Evolutionary conservation across 75 land plant genomes (phyloP).

Genomic region (Pseudotsuga menziesii): DNA sequence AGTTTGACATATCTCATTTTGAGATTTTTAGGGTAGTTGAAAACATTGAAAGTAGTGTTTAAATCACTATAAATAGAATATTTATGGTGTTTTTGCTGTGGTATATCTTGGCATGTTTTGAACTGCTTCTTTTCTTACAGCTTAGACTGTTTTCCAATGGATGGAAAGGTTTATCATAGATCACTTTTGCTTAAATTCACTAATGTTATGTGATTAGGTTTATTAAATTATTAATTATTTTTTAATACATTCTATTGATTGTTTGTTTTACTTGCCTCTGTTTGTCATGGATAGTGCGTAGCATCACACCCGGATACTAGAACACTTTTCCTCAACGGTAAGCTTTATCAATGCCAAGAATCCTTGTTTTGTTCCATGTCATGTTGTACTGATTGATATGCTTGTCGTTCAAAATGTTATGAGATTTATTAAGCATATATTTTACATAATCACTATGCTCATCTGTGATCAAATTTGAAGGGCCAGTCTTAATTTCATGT

Average conservation of each 20-base stretch:
- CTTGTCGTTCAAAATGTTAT: neutral
- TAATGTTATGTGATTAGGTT: neutral
- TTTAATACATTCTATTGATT: neutral
- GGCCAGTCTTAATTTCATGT: no score
- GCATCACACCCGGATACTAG: slow-evolving; percentile 97
- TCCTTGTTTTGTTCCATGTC: neutral
- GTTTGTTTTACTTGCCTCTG: slow-evolving; percentile 5
- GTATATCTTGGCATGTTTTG: neutral
- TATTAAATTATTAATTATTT: neutral
- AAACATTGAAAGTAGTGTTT: no score
- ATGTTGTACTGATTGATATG: neutral
- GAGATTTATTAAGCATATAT: neutral
- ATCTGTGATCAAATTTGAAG: no score
- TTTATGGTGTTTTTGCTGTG: no score
- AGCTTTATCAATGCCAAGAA: neutral
- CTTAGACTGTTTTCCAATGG: neutral
- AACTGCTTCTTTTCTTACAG: neutral
- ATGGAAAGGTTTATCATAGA: neutral
- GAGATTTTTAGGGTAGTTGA: no score
- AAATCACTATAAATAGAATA: no score
- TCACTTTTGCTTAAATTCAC: neutral
- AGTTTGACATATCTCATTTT: no score
- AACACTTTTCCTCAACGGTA: slow-evolving; percentile 88
- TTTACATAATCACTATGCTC: neutral
- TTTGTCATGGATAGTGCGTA: slow-evolving; percentile 71